Base-by-base conservation (phyloP, 495 filamentous ascomycete species). In the Letharia columbiana region DNA sequence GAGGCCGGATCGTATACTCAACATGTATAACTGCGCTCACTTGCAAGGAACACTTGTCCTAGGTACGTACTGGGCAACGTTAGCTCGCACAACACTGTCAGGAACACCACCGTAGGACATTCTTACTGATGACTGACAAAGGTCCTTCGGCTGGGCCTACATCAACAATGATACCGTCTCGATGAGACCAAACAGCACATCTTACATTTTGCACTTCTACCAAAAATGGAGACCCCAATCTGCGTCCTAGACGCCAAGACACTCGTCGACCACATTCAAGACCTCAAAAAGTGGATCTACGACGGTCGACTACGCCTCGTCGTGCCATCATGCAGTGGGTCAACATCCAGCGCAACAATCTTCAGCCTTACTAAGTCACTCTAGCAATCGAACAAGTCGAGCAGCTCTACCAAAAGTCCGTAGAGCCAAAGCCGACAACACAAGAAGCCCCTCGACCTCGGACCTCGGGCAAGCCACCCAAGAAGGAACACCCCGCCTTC, bases 231-330 rank as follows among this genome's bases (percentile, higher is more conserved):
- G 33, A 68, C 31, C 12, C 67, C 71, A 64, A 86, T 88, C 77
- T 90, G 88, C 78, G 85, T 89, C 71, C 83, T 88, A 73, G 88
- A 91, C 75, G 88, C 89, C 71, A 87, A 85, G 62, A 88, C 86
- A 42, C 73, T 90, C 69, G 83, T 86, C 37, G 86, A 84, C 66
- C 86, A 86, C 61, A 87, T 89, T 71, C 86, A 83, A 70, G 84
- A 83, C 71, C 84, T 90, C 66, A 85, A 88, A 77, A 81, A 82
- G 76, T 89, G 87, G 86, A 81, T 87, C 42, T 78, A 79, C 56
- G 82, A 86, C 64, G 85, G 84, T 11, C 79, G 83, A 63, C 83
- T 90, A 66, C 83, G 81, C 67, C 79, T 91, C 40, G 82, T 86
- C 66, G 84, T 91, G 62, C 88, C 88, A 62, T 81, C 88, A 33